Evolutionary conservation across 2,329 filamentous ascomycete species (phyloP), one percentile per base, ranked within the genome.

Genomic region (Fusarium abutilonis): DNA sequence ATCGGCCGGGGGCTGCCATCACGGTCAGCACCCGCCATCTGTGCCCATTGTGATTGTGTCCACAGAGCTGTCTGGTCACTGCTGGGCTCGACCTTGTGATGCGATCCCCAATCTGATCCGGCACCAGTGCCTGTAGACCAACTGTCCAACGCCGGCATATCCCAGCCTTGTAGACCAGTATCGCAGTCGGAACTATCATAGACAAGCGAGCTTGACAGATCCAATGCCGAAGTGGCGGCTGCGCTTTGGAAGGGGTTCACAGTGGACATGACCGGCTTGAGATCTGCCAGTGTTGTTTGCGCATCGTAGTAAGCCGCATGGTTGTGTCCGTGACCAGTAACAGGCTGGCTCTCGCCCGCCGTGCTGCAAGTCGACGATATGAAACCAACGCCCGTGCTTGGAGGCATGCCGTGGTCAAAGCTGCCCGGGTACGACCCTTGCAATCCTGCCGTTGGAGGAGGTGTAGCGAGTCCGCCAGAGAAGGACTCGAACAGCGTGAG

Each of bases 361-460:
- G 70, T 70, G 29, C 66, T 72, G 57, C 69, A 68, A 9, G 65
- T 60, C 6, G 70, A 56, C 7, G 75, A 66, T 49, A 77, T 49
- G 52, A 73, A 78, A 50, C 65, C 68, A 35, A 75, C 71, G 26
- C 69, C 69, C 28, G 68, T 68, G 21, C 64, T 60, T 41, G 70
- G 45, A 23, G 71, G 68, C 68, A 76, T 72, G 55, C 55, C 66
- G 44, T 74, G 70, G 45, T 83, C 80, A 67, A 83, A 83, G 56
- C 77, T 77, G 14, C 74, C 68, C 38, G 79, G 75, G 64, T 82
- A 83, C 0, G 79, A 77, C 34, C 77, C 76, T 21, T 81, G 78
- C 13, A 86, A 72, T 2, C 79, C 79, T 2, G 82, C 83, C 3
- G 81, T 83, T 5, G 82, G 83, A 4, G 84, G 84, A 21, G 85